Evolutionary conservation across 2,329 filamentous ascomycete species (phyloP).

Genomic region (Microdochium bolleyi): DNA sequence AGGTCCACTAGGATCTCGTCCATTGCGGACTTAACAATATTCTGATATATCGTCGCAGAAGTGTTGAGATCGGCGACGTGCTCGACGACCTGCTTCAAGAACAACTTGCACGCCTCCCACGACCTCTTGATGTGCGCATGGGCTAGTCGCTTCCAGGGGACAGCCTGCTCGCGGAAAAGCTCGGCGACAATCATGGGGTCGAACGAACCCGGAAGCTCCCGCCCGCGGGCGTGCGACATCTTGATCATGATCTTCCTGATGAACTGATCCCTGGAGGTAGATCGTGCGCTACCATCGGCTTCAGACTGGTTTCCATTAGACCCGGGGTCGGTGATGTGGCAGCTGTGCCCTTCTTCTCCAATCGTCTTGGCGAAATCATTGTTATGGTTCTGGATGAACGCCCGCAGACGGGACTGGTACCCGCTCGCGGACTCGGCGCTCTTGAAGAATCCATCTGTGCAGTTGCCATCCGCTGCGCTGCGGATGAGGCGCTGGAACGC

Average conservation of each 20-base stretch:
- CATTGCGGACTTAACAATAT: slow-evolving; percentile 32
- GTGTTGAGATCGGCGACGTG: slow-evolving; percentile 30
- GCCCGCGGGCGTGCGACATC: slow-evolving; percentile 34
- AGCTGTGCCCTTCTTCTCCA: slow-evolving; percentile 28
- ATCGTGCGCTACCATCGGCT: background rate
- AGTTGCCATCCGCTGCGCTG: slow-evolving; percentile 41
- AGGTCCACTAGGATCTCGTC: slow-evolving; percentile 23
- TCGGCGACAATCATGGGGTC: slow-evolving; percentile 51
- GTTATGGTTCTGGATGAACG: slow-evolving; percentile 43
- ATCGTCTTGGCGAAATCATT: slow-evolving; percentile 37
- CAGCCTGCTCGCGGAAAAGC: slow-evolving; percentile 51
- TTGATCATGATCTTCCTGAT: slow-evolving; percentile 28
- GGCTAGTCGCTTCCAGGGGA: slow-evolving; percentile 42
- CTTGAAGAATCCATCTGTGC: slow-evolving; percentile 42
- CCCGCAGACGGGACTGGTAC: slow-evolving; percentile 39
- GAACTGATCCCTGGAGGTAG: slow-evolving; percentile 24
- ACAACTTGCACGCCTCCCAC: slow-evolving; percentile 32
- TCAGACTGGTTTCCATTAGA: slow-evolving; percentile 4
- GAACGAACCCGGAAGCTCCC: slow-evolving; percentile 53
- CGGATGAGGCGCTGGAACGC: slow-evolving; percentile 34
- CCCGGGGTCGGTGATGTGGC: slow-evolving; percentile 18
- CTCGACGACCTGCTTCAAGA: slow-evolving; percentile 38
- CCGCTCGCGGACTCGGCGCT: slow-evolving; percentile 18
- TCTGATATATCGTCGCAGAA: slow-evolving; percentile 22
- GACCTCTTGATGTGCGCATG: slow-evolving; percentile 37